Evolutionary conservation across 2,329 filamentous ascomycete species (phyloP), one percentile per base, ranked within the genome.

Genomic region (Aspergillus sergii): DNA sequence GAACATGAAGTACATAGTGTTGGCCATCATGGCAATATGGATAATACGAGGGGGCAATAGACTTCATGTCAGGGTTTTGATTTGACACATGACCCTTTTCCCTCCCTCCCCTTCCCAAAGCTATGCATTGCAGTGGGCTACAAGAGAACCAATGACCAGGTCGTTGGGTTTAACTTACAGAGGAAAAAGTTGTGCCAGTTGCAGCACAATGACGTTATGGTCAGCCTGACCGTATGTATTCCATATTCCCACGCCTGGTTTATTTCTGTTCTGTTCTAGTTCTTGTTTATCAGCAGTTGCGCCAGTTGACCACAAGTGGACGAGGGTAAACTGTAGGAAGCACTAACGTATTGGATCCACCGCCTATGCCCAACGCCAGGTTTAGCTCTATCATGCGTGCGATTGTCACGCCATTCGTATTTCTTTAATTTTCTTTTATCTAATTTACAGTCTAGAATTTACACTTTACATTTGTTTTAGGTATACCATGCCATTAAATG

Each of bases 121-220:
- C n/a, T 55, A 34, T 32, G 51, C 32, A 55, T 26, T 8, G 43
- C 32, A n/a, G 48, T 53, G 45, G 46, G 39, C 48, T 54, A 58
- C 43, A 39, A 23, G 58, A 53, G 64, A 59, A 64, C 68, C 66
- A 64, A 61, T 63, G 65, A 68, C 66, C 68, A 67, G 60, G 60
- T 68, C 32, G 45, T 59, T 68, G 67, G 67, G 64, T 57, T 62
- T 59, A 34, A 58, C 45, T 21, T 21, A 14, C 14, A 39, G 19
- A 30, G 21, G n/a, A 7, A 32, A 39, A 45, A 39, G 39, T 9
- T 16, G 26, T 28, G 39, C 19, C 26, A 41, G 34, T 41, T 26
- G 55, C 53, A 39, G 32, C 23, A 32, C 34, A 41, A 58, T 61
- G 60, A 61, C 60, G 55, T 58, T 46, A 19, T 32, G 6, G 10